phyloP scores from a whole-genome alignment of 306 rosid species.

The Aeschynomene evenia region DNA sequence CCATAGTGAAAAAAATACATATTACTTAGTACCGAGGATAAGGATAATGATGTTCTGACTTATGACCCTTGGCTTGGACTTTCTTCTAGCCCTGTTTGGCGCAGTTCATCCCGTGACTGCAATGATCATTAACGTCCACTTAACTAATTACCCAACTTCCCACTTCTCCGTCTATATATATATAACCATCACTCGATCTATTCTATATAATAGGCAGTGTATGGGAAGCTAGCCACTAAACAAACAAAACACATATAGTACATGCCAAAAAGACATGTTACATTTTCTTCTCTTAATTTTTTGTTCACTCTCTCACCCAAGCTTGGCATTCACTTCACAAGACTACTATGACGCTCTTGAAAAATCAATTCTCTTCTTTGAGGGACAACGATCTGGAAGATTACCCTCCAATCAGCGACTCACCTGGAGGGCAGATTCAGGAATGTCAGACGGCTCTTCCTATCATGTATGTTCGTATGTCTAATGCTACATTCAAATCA shows the following conservation, averaged over 20 bases:
- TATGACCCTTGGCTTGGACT: too few species aligned
- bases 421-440: conserved; percentile 78
- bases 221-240: neutral
- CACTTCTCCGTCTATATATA: conserved; percentile 37
- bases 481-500: too few species aligned
- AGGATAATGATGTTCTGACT: neutral
- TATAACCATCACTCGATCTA: neutral
- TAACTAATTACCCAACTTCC: conserved; percentile 46
- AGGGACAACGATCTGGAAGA: conserved; percentile 79
- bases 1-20: too few species aligned
- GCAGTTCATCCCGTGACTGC: conserved; percentile 75
- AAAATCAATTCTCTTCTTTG: conserved; percentile 82
- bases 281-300: conserved; percentile 24
- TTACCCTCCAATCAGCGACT: conserved; percentile 64
- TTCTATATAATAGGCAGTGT: neutral
- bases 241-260: neutral
- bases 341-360: conserved; percentile 67
- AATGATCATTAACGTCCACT: conserved; percentile 34
- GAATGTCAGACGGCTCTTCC: conserved; percentile 81
- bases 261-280: conserved; percentile 19
- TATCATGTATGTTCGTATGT: conserved; percentile 69
- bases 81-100: conserved; percentile 34
- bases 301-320: conserved; percentile 24
- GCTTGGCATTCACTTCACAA: conserved; percentile 55
- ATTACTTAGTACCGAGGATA: conserved; percentile 15